Conservation (phyloP, 257 asterid genomes). For the Schizonepeta tenuifolia region DNA sequence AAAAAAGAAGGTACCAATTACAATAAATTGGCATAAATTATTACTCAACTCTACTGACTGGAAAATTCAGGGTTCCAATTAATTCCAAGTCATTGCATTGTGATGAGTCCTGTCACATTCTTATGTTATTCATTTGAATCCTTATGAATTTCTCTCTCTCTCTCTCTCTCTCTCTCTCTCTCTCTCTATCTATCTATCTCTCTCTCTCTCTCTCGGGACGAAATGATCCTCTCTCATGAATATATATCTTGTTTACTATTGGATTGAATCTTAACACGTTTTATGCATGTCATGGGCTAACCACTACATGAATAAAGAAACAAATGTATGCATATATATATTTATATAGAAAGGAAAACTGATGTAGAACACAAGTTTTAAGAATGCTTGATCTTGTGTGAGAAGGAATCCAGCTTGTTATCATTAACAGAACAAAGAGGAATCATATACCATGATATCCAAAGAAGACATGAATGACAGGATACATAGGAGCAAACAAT, state of each 20-base stretch:
- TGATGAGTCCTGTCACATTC: no score
- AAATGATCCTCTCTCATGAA: background rate
- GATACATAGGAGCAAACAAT: background rate
- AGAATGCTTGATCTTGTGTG: background rate
- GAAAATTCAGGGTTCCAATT: background rate
- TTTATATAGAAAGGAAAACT: background rate
- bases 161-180: no score
- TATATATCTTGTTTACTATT: background rate
- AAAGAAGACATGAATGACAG: background rate
- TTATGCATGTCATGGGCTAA: background rate
- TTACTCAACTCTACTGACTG: background rate
- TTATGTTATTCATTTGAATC: background rate
- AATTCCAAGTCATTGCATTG: no score
- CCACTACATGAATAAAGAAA: background rate
- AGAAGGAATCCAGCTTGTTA: conserved; percentile 6
- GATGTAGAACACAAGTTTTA: background rate
- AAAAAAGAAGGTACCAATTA: no score
- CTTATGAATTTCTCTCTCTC: background rate
- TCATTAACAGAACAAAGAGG: background rate
- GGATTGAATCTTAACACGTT: conserved; percentile 1
- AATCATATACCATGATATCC: background rate
- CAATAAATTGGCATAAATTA: no score
- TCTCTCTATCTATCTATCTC: no score
- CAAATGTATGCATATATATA: background rate
- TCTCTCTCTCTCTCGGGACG: background rate